Percentiles rank a stretch among this genome's conserved stretches.
phyloP scores from a whole-genome alignment of 148 eudicot genomes.

The Spergularia bocconei region DNA sequence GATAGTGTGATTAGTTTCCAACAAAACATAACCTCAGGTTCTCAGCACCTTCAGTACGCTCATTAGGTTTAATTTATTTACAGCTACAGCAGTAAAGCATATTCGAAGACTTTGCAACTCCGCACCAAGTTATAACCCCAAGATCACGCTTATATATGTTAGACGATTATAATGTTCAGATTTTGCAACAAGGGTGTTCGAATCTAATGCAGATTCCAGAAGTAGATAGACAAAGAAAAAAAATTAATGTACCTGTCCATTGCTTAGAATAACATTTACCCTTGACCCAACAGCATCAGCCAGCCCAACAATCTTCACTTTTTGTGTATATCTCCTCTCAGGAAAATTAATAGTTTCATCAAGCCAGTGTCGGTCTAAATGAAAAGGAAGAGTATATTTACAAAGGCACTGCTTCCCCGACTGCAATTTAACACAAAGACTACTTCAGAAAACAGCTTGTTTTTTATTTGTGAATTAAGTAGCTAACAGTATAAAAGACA shows the following conservation, averaged over 20 bases:
- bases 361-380: conserved; percentile 33
- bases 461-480: not conserved
- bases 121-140: not conserved
- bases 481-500: not conserved
- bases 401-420: conserved; percentile 93
- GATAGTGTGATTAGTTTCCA: not conserved
- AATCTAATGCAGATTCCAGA: not conserved
- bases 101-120: not conserved
- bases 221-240: not conserved
- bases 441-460: not conserved
- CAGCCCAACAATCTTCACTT: conserved; percentile 65
- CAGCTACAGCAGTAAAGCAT: conserved; percentile 7
- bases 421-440: conserved; percentile 41
- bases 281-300: conserved; percentile 87
- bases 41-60: not conserved
- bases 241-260: conserved; percentile 65
- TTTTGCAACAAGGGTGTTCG: not conserved
- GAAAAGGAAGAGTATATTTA: conserved; percentile 57
- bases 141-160: not conserved
- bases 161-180: not conserved
- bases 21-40: not conserved
- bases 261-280: conserved; percentile 60
- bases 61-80: not conserved
- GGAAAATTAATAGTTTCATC: conserved; percentile 30
- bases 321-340: conserved; percentile 34